Evolutionary conservation across 106 monocot species (phyloP).

Genomic region (Dendrobium chrysotoxum): DNA sequence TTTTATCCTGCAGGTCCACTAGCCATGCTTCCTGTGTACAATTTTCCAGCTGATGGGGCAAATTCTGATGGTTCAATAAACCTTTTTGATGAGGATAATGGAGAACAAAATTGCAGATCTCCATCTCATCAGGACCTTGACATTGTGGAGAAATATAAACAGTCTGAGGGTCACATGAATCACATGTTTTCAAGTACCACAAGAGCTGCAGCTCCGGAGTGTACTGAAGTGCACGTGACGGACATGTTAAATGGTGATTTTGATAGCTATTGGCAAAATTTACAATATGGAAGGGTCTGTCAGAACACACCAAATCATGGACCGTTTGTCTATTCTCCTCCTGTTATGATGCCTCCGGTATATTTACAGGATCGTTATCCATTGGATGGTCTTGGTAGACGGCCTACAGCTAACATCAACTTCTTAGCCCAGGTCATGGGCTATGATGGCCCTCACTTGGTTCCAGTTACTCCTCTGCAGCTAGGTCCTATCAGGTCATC

Average conservation of each 20-base stretch:
- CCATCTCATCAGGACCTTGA: slow-evolving; percentile 23
- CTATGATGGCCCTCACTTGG: slow-evolving; percentile 37
- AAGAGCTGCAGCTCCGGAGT: slow-evolving; percentile 12
- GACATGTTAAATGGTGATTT: slow-evolving; percentile 81
- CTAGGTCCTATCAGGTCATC: slow-evolving; percentile 37
- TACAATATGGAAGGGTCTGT: slow-evolving; percentile 63
- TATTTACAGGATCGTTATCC: slow-evolving; percentile 51
- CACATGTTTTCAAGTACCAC: slow-evolving; percentile 11
- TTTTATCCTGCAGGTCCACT: slow-evolving; percentile 71
- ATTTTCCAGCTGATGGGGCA: slow-evolving; percentile 25
- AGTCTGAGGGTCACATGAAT: slow-evolving; percentile 14
- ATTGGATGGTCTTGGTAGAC: slow-evolving; percentile 61
- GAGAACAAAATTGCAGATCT: slow-evolving; percentile 19
- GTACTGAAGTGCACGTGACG: slow-evolving; percentile 29
- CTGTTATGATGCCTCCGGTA: slow-evolving; percentile 34
- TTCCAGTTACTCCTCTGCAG: slow-evolving; percentile 56
- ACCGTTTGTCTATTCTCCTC: slow-evolving; percentile 23
- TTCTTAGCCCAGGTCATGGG: slow-evolving; percentile 30
- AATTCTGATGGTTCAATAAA: slow-evolving; percentile 30
- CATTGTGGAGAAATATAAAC: slow-evolving; percentile 23
- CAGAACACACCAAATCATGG: slow-evolving; percentile 34
- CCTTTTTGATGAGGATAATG: slow-evolving; percentile 29
- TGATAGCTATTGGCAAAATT: slow-evolving; percentile 57
- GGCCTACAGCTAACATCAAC: slow-evolving; percentile 37
- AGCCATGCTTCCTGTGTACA: slow-evolving; percentile 30